These are phyloP conservation scores for Beauveria sp. DNA, from an alignment of 2,329 filamentous ascomycete genomes.

Conservation along the genomic window DNA sequence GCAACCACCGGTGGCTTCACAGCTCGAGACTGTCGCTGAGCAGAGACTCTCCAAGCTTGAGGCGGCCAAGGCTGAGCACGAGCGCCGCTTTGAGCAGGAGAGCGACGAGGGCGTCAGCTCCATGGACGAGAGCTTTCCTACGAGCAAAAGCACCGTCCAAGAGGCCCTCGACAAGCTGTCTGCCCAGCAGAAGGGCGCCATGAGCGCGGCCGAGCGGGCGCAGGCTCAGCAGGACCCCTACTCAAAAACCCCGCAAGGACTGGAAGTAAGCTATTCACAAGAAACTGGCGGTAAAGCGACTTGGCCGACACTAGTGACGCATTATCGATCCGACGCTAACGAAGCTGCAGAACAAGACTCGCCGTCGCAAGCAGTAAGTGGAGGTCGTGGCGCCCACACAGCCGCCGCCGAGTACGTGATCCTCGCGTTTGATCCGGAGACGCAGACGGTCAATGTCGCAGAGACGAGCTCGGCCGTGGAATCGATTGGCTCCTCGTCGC, in stretches of 20 bases:
- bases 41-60: constrained; percentile 2
- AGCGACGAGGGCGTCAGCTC: constrained; percentile 27
- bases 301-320: constrained; percentile 29
- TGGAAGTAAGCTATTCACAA: constrained; percentile 39
- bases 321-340: constrained; percentile 15
- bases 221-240: constrained; percentile 28
- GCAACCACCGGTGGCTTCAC: neutral
- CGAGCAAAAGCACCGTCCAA: constrained; percentile 19
- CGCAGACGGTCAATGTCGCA: constrained; percentile 48
- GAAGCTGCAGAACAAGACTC: constrained; percentile 5
- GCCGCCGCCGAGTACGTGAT: constrained; percentile 46
- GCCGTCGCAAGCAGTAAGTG: constrained; percentile 1
- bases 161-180: constrained; percentile 15
- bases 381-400: neutral
- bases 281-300: constrained; percentile 31
- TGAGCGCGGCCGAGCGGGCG: constrained; percentile 6
- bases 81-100: constrained; percentile 14
- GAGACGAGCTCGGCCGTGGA: constrained; percentile 51
- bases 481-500: constrained; percentile 33
- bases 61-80: constrained; percentile 11
- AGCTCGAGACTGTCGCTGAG: constrained; percentile 4
- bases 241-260: constrained; percentile 37
- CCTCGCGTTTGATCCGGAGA: constrained; percentile 55
- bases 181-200: neutral
- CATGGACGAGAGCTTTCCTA: constrained; percentile 35